A percentile compares a stretch with the other conserved stretches of the same genome.
Conservation (phyloP, 805 yeast genomes). For the Candida sphagnicola region DNA sequence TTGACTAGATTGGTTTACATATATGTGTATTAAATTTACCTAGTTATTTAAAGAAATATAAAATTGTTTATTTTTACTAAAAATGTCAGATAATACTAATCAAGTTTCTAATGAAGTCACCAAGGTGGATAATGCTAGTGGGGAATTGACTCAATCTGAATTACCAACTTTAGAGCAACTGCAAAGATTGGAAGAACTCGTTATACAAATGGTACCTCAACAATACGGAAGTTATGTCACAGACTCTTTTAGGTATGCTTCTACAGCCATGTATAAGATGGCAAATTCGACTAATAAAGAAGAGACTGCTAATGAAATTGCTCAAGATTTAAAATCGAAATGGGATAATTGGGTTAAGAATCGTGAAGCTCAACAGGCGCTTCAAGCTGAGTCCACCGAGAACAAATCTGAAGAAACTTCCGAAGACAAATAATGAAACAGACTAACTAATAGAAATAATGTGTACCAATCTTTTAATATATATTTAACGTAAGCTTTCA, state of each 20-base stretch:
- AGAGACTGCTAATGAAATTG: conserved; percentile 30
- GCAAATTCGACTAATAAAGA: conserved; percentile 28
- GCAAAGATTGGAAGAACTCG: conserved; percentile 1
- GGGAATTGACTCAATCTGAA: conserved; percentile 3
- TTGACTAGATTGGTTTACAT: too few relatives aligned
- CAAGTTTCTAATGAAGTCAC: too few relatives aligned
- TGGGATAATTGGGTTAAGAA: conserved; percentile 25
- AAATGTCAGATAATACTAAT: background rate
- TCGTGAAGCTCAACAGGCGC: conserved; percentile 9
- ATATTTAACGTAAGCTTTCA: too few relatives aligned
- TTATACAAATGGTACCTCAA: background rate
- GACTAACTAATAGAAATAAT: too few relatives aligned
- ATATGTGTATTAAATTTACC: too few relatives aligned
- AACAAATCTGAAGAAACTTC: background rate
- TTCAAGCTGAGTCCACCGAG: conserved; percentile 1
- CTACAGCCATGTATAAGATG: conserved; percentile 23
- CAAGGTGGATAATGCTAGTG: too few relatives aligned
- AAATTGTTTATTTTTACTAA: too few relatives aligned
- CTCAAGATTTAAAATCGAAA: conserved; percentile 26
- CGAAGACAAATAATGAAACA: background rate
- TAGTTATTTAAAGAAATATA: too few relatives aligned
- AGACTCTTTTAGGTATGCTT: conserved; percentile 23
- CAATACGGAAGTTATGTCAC: conserved; percentile 12
- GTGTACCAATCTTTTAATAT: too few relatives aligned
- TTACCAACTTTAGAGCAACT: conserved; percentile 3